phyloP scores from a whole-genome alignment of 306 rosid species.

The Potentilla sterilis region DNA sequence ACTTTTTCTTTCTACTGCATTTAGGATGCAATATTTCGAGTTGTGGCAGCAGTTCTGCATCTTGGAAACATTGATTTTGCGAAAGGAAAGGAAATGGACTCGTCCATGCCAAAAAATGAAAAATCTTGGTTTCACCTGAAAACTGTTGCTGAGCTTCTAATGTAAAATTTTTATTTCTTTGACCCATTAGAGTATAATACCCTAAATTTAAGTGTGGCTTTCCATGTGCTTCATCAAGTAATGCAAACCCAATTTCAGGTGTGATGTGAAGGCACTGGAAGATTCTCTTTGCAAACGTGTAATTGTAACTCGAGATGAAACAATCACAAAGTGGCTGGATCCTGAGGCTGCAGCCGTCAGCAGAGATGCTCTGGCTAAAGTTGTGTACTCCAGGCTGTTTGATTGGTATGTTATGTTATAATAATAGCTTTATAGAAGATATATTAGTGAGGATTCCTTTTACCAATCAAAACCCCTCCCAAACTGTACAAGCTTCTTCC shows the following conservation, averaged over 20 bases:
- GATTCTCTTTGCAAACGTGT: constrained; percentile 99
- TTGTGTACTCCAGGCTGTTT: constrained; percentile 86
- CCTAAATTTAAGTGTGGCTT: constrained; percentile 20
- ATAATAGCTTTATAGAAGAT: constrained; percentile 22
- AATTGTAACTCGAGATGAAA: constrained; percentile 95
- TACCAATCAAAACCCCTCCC: neutral
- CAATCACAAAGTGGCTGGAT: constrained; percentile 87
- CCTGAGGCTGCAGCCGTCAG: constrained; percentile 88
- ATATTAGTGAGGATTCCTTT: constrained; percentile 21
- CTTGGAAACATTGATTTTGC: constrained; percentile 95
- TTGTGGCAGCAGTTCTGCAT: constrained; percentile 96
- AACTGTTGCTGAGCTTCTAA: constrained; percentile 90
- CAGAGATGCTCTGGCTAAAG: constrained; percentile 97
- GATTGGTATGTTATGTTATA: constrained; percentile 67
- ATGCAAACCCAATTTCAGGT: constrained; percentile 50
- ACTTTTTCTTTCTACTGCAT: constrained; percentile 14
- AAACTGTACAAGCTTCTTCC: no score
- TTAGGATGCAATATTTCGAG: constrained; percentile 96
- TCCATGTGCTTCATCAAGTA: constrained; percentile 25
- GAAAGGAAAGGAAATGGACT: constrained; percentile 88
- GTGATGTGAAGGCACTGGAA: constrained; percentile 92
- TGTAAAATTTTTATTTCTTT: constrained; percentile 45
- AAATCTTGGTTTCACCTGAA: constrained; percentile 81
- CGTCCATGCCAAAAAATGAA: constrained; percentile 86
- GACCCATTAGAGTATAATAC: constrained; percentile 22